Percentiles rank a stretch among this genome's conserved stretches.
phyloP scores from a whole-genome alignment of 176 grass and related monocot species.

The Alloteropsis semialata region DNA sequence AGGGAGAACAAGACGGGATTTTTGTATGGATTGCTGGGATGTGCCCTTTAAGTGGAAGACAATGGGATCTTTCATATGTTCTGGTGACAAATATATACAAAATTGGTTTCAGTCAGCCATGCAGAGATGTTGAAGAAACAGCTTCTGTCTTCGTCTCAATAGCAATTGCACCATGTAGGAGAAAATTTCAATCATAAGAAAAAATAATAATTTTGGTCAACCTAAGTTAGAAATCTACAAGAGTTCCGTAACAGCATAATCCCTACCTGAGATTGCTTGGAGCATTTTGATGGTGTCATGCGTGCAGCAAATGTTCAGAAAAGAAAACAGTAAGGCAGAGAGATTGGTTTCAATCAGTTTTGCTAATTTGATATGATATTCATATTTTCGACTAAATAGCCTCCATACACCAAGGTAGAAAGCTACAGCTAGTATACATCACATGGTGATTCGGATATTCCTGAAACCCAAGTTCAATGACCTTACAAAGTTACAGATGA shows the following conservation, averaged over 20 bases:
- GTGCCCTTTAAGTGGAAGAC: too few species aligned
- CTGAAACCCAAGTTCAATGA: conserved; percentile 19
- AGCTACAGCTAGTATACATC: conserved; percentile 40
- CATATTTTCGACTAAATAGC: conserved; percentile 5
- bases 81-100: neutral
- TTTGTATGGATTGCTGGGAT: neutral
- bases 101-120: neutral
- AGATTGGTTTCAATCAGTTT: neutral
- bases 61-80: neutral
- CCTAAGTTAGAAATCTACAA: neutral
- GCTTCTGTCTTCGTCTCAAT: neutral
- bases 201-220: neutral
- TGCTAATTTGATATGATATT: too few species aligned
- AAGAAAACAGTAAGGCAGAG: neutral
- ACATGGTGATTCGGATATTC: conserved; percentile 14
- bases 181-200: neutral
- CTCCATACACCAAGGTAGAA: conserved; percentile 25
- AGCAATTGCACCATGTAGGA: neutral
- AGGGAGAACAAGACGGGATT: neutral
- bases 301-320: neutral
- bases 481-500: conserved; percentile 29
- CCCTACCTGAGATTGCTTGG: neutral
- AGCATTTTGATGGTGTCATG: neutral
- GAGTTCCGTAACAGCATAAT: neutral
- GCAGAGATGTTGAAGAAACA: neutral